Evolutionary conservation across 495 filamentous ascomycete species (phyloP).

Genomic region (Aspergillus incahuasiensis): DNA sequence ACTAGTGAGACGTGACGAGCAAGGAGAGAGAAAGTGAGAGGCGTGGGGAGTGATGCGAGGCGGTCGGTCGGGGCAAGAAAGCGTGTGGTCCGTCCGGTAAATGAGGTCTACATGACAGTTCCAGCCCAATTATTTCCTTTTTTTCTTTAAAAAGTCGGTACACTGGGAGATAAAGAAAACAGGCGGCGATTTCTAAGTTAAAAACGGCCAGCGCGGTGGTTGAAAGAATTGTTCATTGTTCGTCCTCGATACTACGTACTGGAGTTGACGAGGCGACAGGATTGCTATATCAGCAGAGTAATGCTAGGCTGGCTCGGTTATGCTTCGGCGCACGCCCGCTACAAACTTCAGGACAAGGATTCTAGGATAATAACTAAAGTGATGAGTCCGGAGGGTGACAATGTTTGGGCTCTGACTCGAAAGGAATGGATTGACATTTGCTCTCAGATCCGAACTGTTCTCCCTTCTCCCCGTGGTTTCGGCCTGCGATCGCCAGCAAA

Average conservation of each 20-base stretch:
- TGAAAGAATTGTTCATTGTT: background rate
- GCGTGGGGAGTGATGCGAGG: conserved; percentile 22
- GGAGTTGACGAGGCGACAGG: background rate
- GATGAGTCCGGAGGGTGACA: background rate
- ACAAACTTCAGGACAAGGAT: background rate
- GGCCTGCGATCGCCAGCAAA: background rate
- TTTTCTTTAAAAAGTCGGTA: conserved; percentile 1
- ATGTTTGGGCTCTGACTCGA: background rate
- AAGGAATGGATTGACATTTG: conserved; percentile 5
- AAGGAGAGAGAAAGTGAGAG: conserved; percentile 11
- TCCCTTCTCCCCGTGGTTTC: background rate
- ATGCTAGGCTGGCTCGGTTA: conserved; percentile 11
- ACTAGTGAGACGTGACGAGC: conserved; percentile 7
- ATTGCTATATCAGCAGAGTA: conserved; percentile 2
- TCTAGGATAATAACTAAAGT: background rate
- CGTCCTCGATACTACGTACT: background rate
- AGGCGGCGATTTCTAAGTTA: background rate
- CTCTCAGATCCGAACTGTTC: background rate
- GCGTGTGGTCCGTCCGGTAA: conserved; percentile 4
- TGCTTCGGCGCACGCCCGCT: conserved; percentile 2
- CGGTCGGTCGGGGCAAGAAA: conserved; percentile 23
- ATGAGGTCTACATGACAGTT: background rate
- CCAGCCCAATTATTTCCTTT: background rate
- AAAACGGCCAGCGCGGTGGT: background rate
- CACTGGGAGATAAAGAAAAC: background rate